Conservation (phyloP, 306 rosid genomes). For the Rubus idaeus region DNA sequence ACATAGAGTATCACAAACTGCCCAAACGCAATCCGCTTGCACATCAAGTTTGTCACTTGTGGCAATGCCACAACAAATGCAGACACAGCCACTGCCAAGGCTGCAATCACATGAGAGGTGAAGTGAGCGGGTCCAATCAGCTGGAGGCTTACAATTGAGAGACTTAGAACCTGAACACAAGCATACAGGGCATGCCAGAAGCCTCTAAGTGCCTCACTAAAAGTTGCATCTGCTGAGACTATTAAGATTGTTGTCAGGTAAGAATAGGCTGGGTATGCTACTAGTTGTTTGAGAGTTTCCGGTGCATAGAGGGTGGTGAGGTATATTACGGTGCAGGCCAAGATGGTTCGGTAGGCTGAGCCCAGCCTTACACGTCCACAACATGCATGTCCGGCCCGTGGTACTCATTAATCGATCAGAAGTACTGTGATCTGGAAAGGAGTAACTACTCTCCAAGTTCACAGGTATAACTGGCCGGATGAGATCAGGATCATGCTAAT, state of each 20-base stretch:
- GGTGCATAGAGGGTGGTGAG: conserved; percentile 52
- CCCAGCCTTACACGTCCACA: conserved; percentile 42
- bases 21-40: conserved; percentile 68
- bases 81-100: conserved; percentile 35
- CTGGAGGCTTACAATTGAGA: conserved; percentile 38
- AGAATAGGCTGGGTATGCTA: conserved; percentile 54
- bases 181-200: conserved; percentile 53
- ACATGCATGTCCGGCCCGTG: conserved; percentile 16
- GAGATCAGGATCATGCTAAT: neutral
- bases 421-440: neutral
- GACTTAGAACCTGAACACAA: conserved; percentile 31
- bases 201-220: conserved; percentile 68
- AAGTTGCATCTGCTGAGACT: conserved; percentile 46
- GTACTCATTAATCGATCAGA: neutral
- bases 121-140: conserved; percentile 49
- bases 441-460: neutral
- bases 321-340: conserved; percentile 66
- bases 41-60: conserved; percentile 41
- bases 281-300: conserved; percentile 23
- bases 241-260: conserved; percentile 59
- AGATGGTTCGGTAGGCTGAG: conserved; percentile 49
- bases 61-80: conserved; percentile 65
- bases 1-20: conserved; percentile 69
- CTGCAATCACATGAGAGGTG: conserved; percentile 20
- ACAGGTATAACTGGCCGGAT: neutral